These are phyloP conservation scores for Cutaneotrichosporon sp. DNA, from an alignment of 1,284 basidiomycete species.

Conservation along the genomic window DNA sequence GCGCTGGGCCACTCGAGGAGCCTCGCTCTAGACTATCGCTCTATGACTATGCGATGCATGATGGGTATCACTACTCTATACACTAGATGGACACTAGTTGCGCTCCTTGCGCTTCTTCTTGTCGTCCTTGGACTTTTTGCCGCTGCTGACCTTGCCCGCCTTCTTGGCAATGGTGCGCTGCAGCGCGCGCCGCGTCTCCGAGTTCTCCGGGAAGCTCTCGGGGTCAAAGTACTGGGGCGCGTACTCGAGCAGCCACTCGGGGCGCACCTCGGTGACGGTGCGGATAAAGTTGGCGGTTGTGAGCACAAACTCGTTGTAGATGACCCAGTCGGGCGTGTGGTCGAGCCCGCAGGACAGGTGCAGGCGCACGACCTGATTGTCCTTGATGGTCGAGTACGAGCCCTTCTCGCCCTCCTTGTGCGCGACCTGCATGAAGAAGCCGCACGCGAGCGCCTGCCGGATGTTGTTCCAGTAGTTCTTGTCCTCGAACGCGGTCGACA, in stretches of 20 bases:
- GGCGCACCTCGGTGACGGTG: slow-evolving; percentile 83
- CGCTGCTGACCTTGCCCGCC: slow-evolving; percentile 26
- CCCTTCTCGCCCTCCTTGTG: slow-evolving; percentile 93
- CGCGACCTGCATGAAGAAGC: slow-evolving; percentile 99
- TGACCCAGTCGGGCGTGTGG: slow-evolving; percentile 91
- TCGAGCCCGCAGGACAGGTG: slow-evolving; percentile 94
- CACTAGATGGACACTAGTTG: slow-evolving; percentile 18
- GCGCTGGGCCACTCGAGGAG: too few relatives aligned
- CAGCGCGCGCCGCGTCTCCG: slow-evolving; percentile 45
- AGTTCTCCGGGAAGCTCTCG: slow-evolving; percentile 44
- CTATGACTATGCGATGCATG: slow-evolving; percentile 19
- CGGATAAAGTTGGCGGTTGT: slow-evolving; percentile 86
- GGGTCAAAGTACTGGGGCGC: slow-evolving; percentile 70
- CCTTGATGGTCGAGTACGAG: slow-evolving; percentile 85
- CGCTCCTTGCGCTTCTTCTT: slow-evolving; percentile 42
- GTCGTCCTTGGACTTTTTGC: slow-evolving; percentile 11
- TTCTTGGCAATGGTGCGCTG: slow-evolving; percentile 40
- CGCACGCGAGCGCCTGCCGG: slow-evolving; percentile 81
- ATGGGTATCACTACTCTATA: background rate
- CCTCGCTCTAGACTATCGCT: too few relatives aligned
- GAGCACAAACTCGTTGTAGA: slow-evolving; percentile 97
- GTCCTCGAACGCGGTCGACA: slow-evolving; percentile 73
- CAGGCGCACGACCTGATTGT: slow-evolving; percentile 87
- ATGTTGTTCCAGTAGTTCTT: slow-evolving; percentile 78
- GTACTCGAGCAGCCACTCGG: slow-evolving; percentile 88